phyloP scores from a whole-genome alignment of 176 grass and related monocot species.

The Puccinellia tenuiflora region DNA sequence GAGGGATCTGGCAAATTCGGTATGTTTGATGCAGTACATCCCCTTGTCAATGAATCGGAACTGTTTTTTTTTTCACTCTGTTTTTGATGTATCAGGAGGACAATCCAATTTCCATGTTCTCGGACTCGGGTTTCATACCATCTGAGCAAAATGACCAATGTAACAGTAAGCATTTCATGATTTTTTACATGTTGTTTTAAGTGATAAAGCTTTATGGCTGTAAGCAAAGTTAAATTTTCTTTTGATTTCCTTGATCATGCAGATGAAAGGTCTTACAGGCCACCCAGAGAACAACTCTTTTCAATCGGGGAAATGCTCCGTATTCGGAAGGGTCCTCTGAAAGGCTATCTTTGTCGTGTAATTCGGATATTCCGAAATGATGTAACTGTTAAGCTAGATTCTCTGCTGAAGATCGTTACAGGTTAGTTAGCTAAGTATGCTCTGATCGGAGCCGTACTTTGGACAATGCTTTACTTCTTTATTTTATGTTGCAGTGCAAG shows the following conservation, averaged over 20 bases:
- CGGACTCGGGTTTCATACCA: slow-evolving; percentile 25
- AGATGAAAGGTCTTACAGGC: slow-evolving; percentile 52
- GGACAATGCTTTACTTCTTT: slow-evolving; percentile 14
- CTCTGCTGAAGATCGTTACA: slow-evolving; percentile 86
- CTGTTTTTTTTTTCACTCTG: slow-evolving; percentile 12
- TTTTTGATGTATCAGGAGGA: slow-evolving; percentile 58
- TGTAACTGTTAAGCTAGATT: slow-evolving; percentile 94
- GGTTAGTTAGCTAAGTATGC: slow-evolving; percentile 58
- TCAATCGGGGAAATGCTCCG: slow-evolving; percentile 78
- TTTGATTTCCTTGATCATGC: slow-evolving; percentile 39
- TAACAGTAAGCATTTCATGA: slow-evolving; percentile 27
- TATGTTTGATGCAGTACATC: slow-evolving; percentile 12
- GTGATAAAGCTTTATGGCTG: neutral
- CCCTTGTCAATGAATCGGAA: slow-evolving; percentile 9
- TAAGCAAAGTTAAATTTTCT: slow-evolving; percentile 4
- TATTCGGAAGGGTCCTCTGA: slow-evolving; percentile 84
- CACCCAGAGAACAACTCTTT: slow-evolving; percentile 69
- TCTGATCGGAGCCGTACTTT: slow-evolving; percentile 16
- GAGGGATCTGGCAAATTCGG: slow-evolving; percentile 40
- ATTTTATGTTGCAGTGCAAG: slow-evolving; percentile 60
- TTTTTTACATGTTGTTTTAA: slow-evolving; percentile 2
- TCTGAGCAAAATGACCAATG: slow-evolving; percentile 54
- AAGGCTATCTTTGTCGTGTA: slow-evolving; percentile 97
- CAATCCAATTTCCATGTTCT: slow-evolving; percentile 43
- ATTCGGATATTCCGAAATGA: slow-evolving; percentile 80